Evolutionary conservation across 495 filamentous ascomycete species (phyloP).

Genomic region (Hypoxylon rickii): DNA sequence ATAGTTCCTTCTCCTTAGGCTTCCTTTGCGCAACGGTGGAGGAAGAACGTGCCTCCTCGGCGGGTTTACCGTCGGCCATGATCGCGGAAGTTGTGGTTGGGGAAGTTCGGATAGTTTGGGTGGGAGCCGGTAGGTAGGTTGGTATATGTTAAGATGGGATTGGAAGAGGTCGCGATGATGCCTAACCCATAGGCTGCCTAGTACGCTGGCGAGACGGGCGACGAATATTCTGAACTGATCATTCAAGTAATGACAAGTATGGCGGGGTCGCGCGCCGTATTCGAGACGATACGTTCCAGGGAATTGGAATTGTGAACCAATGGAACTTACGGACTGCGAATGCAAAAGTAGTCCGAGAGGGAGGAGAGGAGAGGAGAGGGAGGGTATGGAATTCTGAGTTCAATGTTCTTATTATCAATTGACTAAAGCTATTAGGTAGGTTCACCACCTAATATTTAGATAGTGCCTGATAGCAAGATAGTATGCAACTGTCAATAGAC

Average conservation of each 20-base stretch:
- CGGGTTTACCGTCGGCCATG: conserved; percentile 30
- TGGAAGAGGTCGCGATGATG: conserved; percentile 2
- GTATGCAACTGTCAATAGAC: conserved; percentile 11
- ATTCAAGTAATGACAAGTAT: conserved; percentile 2
- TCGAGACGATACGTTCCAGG: conserved; percentile 7
- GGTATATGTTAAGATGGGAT: neutral
- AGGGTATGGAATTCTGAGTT: no score
- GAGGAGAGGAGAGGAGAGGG: no score
- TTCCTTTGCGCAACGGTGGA: conserved; percentile 26
- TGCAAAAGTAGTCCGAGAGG: conserved; percentile 6
- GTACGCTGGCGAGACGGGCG: neutral
- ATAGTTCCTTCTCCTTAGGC: conserved; percentile 56
- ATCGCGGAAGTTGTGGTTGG: neutral
- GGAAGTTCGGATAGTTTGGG: neutral
- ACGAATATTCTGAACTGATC: neutral
- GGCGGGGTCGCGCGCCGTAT: conserved; percentile 5
- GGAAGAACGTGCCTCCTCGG: conserved; percentile 18
- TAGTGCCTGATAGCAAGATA: neutral
- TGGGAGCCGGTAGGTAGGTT: no score
- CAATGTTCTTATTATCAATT: no score
- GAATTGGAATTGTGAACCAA: conserved; percentile 18
- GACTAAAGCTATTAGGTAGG: no score
- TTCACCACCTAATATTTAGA: neutral
- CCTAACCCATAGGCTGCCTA: conserved; percentile 14
- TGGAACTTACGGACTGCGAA: conserved; percentile 2